A percentile compares a stretch with the other conserved stretches of the same genome.
phyloP scores from a whole-genome alignment of 2,329 filamentous ascomycete genomes.

The Fusarium camptoceras region DNA sequence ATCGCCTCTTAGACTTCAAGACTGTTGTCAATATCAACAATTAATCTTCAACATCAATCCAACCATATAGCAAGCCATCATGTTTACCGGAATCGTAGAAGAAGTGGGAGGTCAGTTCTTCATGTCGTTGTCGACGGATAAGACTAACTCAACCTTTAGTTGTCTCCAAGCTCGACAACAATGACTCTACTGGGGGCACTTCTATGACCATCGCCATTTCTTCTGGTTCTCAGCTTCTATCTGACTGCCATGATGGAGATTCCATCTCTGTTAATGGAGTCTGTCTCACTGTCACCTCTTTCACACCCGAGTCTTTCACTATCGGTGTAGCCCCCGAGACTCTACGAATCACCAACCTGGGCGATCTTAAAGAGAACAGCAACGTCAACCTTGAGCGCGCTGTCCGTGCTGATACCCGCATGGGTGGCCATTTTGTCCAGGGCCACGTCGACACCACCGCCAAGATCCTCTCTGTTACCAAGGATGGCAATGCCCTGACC shows the following conservation, averaged over 20 bases:
- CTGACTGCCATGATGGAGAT: conserved; percentile 87
- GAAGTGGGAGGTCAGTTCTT: conserved; percentile 83
- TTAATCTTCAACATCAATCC: background rate
- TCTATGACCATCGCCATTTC: conserved; percentile 85
- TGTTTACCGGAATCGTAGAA: conserved; percentile 98
- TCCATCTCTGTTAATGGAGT: conserved; percentile 96
- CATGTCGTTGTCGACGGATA: background rate
- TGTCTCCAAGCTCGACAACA: conserved; percentile 82
- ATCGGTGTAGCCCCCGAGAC: conserved; percentile 97
- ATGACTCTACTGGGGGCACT: conserved; percentile 87
- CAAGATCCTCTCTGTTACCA: conserved; percentile 75
- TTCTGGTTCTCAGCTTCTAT: conserved; percentile 77
- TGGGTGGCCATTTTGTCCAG: conserved; percentile 98
- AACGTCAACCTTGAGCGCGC: conserved; percentile 94
- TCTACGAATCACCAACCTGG: conserved; percentile 94
- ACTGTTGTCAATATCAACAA: background rate
- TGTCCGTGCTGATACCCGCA: conserved; percentile 89
- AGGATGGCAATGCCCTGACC: conserved; percentile 90
- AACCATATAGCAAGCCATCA: conserved; percentile 53
- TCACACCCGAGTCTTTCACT: conserved; percentile 73
- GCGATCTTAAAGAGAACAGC: conserved; percentile 72
- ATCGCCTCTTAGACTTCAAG: conserved; percentile 22
- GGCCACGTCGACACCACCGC: conserved; percentile 95
- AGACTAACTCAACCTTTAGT: conserved; percentile 65
- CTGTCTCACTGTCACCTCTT: conserved; percentile 85